Conservation (phyloP, 108 stramenopile genomes). For the Bacterosira constricta region DNA sequence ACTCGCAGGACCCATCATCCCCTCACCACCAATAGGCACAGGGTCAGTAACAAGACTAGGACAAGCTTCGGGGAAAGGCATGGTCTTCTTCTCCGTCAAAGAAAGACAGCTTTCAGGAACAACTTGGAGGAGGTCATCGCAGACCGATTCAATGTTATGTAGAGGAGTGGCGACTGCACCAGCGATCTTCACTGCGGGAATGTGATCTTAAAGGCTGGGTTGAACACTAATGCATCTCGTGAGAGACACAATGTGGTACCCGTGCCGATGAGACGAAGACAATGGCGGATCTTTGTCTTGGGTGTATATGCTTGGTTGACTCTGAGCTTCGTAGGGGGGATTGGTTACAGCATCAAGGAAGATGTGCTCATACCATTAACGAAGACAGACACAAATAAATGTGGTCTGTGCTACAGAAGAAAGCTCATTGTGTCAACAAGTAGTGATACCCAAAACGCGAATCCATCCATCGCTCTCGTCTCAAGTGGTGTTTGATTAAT, state of each 20-base stretch:
- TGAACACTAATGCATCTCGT: slow-evolving; percentile 14
- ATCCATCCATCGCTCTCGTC: slow-evolving; percentile 2
- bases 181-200: slow-evolving; percentile 93
- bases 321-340: neutral
- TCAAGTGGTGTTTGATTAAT: slow-evolving; percentile 50
- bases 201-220: slow-evolving; percentile 77
- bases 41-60: slow-evolving; percentile 1
- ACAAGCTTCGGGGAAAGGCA: slow-evolving; percentile 29
- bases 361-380: slow-evolving; percentile 1
- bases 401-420: slow-evolving; percentile 25
- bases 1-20: neutral
- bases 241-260: neutral
- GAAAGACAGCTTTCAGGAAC: slow-evolving; percentile 20
- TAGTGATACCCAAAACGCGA: slow-evolving; percentile 6
- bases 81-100: slow-evolving; percentile 49
- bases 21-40: slow-evolving; percentile 3
- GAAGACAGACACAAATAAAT: slow-evolving; percentile 18
- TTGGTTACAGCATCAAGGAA: neutral
- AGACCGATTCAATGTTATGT: slow-evolving; percentile 36
- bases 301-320: neutral
- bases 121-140: slow-evolving; percentile 36
- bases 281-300: neutral
- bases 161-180: slow-evolving; percentile 57
- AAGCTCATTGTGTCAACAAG: slow-evolving; percentile 34
- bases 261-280: neutral